Conservation (phyloP, 2,329 filamentous ascomycete species). For the Aspergillus sergii region DNA sequence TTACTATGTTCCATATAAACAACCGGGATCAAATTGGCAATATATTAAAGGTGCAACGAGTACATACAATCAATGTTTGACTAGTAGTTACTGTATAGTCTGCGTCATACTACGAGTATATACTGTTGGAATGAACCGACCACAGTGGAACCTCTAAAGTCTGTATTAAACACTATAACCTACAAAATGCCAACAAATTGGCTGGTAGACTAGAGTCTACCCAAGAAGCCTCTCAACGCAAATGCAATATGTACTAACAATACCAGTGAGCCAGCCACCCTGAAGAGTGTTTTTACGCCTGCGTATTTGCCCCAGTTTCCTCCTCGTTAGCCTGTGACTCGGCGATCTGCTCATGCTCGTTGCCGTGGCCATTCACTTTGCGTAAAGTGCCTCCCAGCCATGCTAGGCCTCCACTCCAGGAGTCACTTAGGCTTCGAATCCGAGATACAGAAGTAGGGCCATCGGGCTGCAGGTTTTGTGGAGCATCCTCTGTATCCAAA, state of each 20-base stretch:
- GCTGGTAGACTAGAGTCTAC: slow-evolving; percentile 2
- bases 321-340: slow-evolving; percentile 7
- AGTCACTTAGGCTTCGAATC: slow-evolving; percentile 42
- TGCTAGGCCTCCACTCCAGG: slow-evolving; percentile 37
- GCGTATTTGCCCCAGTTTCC: slow-evolving; percentile 8
- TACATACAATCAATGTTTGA: neutral
- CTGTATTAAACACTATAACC: slow-evolving; percentile 1
- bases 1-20: no score
- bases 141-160: neutral
- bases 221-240: neutral
- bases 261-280: slow-evolving; percentile 11
- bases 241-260: slow-evolving; percentile 12
- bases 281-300: slow-evolving; percentile 2
- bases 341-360: neutral
- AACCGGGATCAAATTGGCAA: no score
- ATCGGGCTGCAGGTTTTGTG: slow-evolving; percentile 15
- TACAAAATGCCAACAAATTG: neutral
- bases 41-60: neutral
- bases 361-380: slow-evolving; percentile 15
- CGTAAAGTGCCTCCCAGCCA: slow-evolving; percentile 40
- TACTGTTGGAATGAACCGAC: neutral
- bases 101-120: neutral
- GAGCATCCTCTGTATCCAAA: slow-evolving; percentile 20
- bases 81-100: neutral
- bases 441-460: slow-evolving; percentile 25